Percentiles rank a stretch among this genome's conserved stretches.
Evolutionary conservation across 768 basidiomycete genomes (phyloP).

Genomic region (Lentinula detonsa): DNA sequence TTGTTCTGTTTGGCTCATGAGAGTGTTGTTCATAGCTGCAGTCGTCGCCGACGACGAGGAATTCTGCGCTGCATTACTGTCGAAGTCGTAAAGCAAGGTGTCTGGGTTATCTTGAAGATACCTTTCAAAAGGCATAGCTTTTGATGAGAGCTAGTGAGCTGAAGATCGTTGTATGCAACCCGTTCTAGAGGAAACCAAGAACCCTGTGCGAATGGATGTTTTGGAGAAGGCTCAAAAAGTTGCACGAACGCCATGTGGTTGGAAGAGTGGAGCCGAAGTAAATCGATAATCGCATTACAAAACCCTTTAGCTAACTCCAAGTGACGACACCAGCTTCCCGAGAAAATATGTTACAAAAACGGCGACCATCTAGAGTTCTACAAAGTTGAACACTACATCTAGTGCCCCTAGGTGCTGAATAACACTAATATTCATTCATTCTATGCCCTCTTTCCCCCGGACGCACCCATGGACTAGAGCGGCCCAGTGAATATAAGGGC

Average conservation of each 20-base stretch:
- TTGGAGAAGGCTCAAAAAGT: not conserved
- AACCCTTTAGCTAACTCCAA: not conserved
- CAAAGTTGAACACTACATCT: not conserved
- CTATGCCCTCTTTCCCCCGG: conserved; percentile 83
- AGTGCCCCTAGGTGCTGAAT: not conserved
- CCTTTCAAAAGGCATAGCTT: conserved; percentile 34
- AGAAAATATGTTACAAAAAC: not conserved
- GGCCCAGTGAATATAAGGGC: conserved; percentile 40
- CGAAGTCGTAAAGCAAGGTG: conserved; percentile 11
- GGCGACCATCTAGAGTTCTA: not conserved
- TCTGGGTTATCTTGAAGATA: conserved; percentile 25
- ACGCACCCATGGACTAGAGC: conserved; percentile 42
- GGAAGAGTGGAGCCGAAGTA: not conserved
- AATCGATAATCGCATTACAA: not conserved
- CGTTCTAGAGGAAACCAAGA: not conserved
- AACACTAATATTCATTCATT: conserved; percentile 27
- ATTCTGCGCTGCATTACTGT: not conserved
- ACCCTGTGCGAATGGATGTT: not conserved
- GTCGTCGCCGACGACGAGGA: not conserved
- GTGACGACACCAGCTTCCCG: not conserved
- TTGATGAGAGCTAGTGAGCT: not conserved
- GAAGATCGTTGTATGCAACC: not conserved
- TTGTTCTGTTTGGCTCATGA: not conserved
- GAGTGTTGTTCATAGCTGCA: not conserved
- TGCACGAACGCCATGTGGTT: not conserved